A percentile compares a stretch with the other conserved stretches of the same genome.
These are phyloP conservation scores for Dysphania ambrosioides DNA, from an alignment of 148 eudicot species.

Conservation along the genomic window DNA sequence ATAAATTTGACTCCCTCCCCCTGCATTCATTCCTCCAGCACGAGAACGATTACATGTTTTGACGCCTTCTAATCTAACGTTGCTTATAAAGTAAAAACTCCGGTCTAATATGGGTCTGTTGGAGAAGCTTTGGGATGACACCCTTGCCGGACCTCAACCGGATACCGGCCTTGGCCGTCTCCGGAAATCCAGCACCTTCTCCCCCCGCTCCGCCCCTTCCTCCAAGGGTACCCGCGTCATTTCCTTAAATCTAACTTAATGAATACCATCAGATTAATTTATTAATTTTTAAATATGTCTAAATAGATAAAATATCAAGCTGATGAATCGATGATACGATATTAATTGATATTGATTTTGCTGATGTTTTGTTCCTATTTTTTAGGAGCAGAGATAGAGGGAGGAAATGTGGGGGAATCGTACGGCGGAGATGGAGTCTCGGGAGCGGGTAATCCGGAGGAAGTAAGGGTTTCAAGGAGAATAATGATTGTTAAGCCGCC, in stretches of 20 bases:
- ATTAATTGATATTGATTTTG: neutral
- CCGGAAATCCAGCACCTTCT: slow-evolving; percentile 53
- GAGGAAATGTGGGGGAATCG: slow-evolving; percentile 30
- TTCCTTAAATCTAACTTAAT: too few relatives aligned
- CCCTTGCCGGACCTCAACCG: slow-evolving; percentile 79
- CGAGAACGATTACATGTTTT: neutral
- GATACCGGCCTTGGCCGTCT: slow-evolving; percentile 79
- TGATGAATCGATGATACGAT: too few relatives aligned
- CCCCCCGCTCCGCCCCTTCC: slow-evolving; percentile 41
- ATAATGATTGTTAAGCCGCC: slow-evolving; percentile 48
- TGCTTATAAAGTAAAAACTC: neutral
- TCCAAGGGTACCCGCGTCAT: too few relatives aligned
- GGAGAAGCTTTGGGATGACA: slow-evolving; percentile 86
- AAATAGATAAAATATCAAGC: too few relatives aligned
- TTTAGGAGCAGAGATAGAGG: slow-evolving; percentile 33
- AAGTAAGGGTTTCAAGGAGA: slow-evolving; percentile 36
- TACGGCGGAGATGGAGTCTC: slow-evolving; percentile 24
- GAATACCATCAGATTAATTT: too few relatives aligned
- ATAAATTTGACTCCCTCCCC: slow-evolving; percentile 30
- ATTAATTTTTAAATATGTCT: too few relatives aligned
- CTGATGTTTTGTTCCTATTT: neutral
- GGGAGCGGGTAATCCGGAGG: slow-evolving; percentile 9
- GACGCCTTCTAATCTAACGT: neutral
- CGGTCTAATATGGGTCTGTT: slow-evolving; percentile 56
- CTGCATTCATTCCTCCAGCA: neutral